A percentile compares a stretch with the other conserved stretches of the same genome.
Conservation (phyloP, 202 grass and related monocot species). For the Setaria viridis region DNA sequence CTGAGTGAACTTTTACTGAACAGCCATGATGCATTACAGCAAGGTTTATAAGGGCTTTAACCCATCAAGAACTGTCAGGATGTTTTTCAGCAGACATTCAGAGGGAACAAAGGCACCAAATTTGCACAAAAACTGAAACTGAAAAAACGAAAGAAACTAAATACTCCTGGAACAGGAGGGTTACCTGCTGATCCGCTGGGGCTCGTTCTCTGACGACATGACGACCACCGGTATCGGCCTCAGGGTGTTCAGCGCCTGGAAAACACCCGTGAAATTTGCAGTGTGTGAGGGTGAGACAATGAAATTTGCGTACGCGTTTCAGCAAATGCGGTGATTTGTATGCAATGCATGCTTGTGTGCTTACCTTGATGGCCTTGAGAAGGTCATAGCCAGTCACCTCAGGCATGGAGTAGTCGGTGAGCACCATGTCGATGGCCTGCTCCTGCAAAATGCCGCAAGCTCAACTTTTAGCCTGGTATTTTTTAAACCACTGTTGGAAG, state of each 20-base stretch:
- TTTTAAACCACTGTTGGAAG: not conserved
- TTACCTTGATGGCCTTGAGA: slow-evolving; percentile 91
- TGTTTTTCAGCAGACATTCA: slow-evolving; percentile 14
- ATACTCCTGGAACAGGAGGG: not conserved
- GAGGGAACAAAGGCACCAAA: not conserved
- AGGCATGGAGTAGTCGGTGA: slow-evolving; percentile 98
- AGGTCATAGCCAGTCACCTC: slow-evolving; percentile 98
- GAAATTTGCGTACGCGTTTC: not conserved
- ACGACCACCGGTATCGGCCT: slow-evolving; percentile 87
- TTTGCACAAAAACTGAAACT: slow-evolving; percentile 27
- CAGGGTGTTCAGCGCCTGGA: slow-evolving; percentile 62
- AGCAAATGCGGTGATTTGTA: not conserved
- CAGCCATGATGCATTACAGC: not conserved
- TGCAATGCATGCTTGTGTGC: too few relatives aligned
- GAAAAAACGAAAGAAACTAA: not conserved
- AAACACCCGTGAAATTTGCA: not conserved
- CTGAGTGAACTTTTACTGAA: not conserved
- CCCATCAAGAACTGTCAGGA: not conserved
- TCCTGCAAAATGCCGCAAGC: slow-evolving; percentile 50
- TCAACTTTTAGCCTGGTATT: not conserved
- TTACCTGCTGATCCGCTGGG: slow-evolving; percentile 96
- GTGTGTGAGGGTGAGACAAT: not conserved
- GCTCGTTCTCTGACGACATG: slow-evolving; percentile 98
- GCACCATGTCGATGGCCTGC: slow-evolving; percentile 87
- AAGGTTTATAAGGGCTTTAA: slow-evolving; percentile 1